Base-by-base conservation (phyloP, 352 stramenopile genomes). In the Phytophthora kernoviae region DNA sequence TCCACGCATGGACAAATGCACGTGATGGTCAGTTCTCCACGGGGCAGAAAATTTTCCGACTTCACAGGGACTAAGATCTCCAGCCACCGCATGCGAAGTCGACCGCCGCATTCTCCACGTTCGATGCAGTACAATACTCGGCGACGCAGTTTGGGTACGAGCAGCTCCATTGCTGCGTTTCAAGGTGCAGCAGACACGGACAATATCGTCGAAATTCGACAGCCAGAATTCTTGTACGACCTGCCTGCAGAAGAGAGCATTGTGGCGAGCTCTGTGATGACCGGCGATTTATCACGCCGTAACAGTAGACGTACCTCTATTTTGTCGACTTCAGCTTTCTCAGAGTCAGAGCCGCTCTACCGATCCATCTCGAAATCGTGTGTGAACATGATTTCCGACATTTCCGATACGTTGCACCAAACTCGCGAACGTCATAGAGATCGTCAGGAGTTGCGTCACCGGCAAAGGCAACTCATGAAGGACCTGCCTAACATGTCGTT, bases 401-500 rank as follows among this genome's bases (percentile, higher is more conserved):
- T 81, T 18, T 54, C 60, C 5, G 74, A 84, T 34, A 63, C 74
- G 34, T 46, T 87, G 11, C 64, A 82, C 43, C 65, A 71, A 33
- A 58, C 80, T 54, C 71, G 75, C 27, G 77, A 73, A 4, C 65
- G 66, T 32, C 65, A 84, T 53, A 71, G 75, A 4, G 77, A 82
- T 10, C 70, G 70, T n/a, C 73, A 75, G 42, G 68, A 87, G 36
- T 27, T 88, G 18, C 70, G 79, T 41, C 75, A 70, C 24, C 73
- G 73, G 2, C 65, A 80, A 21, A 79, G 79, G 39, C 53, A 73
- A 34, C 47, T 90, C 9, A 80, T 88, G 56, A 88, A 83, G 43
- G 68, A 92, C 47, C 46, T 92, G 52, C 83, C 83, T 2, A 92
- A 92, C 62, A 92, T 92, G 80, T 87, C 77, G 41, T 88, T 92